Evolutionary conservation across 352 stramenopile species (phyloP).

Genomic region (Globisporangium middletonii): DNA sequence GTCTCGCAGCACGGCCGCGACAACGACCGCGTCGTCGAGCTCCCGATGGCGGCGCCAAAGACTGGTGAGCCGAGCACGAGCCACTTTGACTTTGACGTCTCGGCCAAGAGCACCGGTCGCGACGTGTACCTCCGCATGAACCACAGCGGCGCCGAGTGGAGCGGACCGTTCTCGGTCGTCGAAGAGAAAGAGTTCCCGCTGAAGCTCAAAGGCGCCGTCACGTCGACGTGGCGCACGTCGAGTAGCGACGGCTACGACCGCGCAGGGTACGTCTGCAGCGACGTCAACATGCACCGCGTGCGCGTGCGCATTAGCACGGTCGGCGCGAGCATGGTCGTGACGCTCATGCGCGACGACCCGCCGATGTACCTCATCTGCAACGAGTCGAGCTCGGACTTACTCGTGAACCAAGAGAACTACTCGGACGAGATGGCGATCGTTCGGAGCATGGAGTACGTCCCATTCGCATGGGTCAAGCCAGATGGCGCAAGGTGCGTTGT

Average conservation of each 20-base stretch:
- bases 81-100: slow-evolving; percentile 71
- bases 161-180: slow-evolving; percentile 69
- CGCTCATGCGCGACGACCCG: slow-evolving; percentile 63
- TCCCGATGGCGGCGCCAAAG: slow-evolving; percentile 29
- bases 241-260: slow-evolving; percentile 27
- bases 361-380: slow-evolving; percentile 86
- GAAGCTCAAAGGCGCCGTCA: slow-evolving; percentile 57
- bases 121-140: slow-evolving; percentile 75
- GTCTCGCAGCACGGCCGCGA: slow-evolving; percentile 61
- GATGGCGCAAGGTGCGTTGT: slow-evolving; percentile 57
- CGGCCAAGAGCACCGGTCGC: slow-evolving; percentile 42
- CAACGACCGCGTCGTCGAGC: slow-evolving; percentile 58
- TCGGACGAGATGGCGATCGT: slow-evolving; percentile 63
- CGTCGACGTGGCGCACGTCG: slow-evolving; percentile 38
- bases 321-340: slow-evolving; percentile 78
- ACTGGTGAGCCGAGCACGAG: slow-evolving; percentile 28
- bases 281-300: slow-evolving; percentile 51
- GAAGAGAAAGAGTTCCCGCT: slow-evolving; percentile 86
- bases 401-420: slow-evolving; percentile 60
- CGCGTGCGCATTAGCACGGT: slow-evolving; percentile 75
- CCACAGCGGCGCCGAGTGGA: slow-evolving; percentile 70
- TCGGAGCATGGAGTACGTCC: slow-evolving; percentile 61
- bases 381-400: slow-evolving; percentile 67
- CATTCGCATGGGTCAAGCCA: slow-evolving; percentile 78
- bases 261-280: slow-evolving; percentile 37